A percentile compares a stretch with the other conserved stretches of the same genome.
Conservation (phyloP, 305 asterid genomes). For the Fraxinus velutina region DNA sequence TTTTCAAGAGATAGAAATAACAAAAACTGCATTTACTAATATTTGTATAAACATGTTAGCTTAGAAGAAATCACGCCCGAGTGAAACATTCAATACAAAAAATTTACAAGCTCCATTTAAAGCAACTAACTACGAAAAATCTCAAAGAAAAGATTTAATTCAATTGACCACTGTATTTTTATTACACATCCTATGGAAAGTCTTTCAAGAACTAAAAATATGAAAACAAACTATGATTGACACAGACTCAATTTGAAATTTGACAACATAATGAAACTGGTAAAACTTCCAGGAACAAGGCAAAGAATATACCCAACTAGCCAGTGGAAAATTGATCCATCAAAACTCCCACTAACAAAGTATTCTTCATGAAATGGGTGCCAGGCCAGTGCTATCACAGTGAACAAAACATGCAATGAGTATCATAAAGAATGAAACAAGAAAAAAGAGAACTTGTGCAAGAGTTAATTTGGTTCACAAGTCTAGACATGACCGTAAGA, state of each 20-base stretch:
- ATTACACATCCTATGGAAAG: not conserved
- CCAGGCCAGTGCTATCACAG: constrained; percentile 83
- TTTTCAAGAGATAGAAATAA: not conserved
- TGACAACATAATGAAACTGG: not conserved
- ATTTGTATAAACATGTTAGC: not conserved
- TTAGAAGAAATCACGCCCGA: not conserved
- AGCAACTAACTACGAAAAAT: constrained; percentile 3
- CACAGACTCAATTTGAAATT: constrained; percentile 5
- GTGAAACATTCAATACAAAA: not conserved
- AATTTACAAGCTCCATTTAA: not conserved
- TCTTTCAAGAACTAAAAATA: not conserved
- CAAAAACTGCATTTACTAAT: not conserved
- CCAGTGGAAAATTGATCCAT: constrained; percentile 98
- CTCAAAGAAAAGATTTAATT: not conserved
- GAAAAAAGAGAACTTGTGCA: not conserved
- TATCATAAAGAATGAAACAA: constrained; percentile 19
- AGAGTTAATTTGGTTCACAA: constrained; percentile 2
- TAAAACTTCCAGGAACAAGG: constrained; percentile 15
- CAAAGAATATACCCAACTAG: constrained; percentile 73
- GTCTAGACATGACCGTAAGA: not conserved
- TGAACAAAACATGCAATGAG: constrained; percentile 25
- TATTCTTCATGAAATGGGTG: constrained; percentile 98
- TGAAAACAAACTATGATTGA: not conserved
- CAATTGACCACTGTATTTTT: not conserved
- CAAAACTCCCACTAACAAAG: constrained; percentile 96